Percentiles rank a stretch among this genome's conserved stretches.
Evolutionary conservation across 2,329 filamentous ascomycete genomes (phyloP).

Genomic region (Talaromyces sp.): DNA sequence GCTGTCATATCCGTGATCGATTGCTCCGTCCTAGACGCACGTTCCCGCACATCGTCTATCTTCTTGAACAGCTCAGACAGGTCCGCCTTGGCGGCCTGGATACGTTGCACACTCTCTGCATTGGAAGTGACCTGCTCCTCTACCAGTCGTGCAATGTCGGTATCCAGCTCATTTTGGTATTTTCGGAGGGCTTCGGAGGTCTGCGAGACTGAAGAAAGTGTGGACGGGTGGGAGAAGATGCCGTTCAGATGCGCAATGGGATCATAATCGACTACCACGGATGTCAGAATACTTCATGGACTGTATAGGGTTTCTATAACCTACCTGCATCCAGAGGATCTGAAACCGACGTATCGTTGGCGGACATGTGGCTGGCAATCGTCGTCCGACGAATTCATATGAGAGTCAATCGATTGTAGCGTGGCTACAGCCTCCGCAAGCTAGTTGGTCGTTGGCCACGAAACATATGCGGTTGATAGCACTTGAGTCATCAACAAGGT

Average conservation of each 20-base stretch:
- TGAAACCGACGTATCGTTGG: constrained; percentile 32
- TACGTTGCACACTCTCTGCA: constrained; percentile 80
- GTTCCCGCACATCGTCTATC: constrained; percentile 85
- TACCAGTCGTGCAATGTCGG: constrained; percentile 67
- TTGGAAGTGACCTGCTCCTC: constrained; percentile 76
- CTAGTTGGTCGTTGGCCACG: constrained; percentile 8
- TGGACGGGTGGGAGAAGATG: constrained; percentile 84
- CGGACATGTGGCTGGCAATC: constrained; percentile 34
- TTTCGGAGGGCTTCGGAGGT: constrained; percentile 68
- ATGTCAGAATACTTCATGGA: constrained; percentile 9
- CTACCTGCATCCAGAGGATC: constrained; percentile 45
- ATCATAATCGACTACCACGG: constrained; percentile 68
- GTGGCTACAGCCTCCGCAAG: constrained; percentile 14
- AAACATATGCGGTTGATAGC: constrained; percentile 7
- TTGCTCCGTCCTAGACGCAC: constrained; percentile 86
- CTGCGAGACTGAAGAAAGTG: constrained; percentile 68
- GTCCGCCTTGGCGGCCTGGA: constrained; percentile 85
- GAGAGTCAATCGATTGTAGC: constrained; percentile 4
- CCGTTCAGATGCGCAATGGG: constrained; percentile 88
- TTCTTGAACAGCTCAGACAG: constrained; percentile 85
- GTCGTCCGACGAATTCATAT: constrained; percentile 31
- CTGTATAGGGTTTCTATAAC: constrained; percentile 11
- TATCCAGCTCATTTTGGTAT: constrained; percentile 77
- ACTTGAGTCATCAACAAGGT: not conserved
- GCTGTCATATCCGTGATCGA: constrained; percentile 98